Evolutionary conservation across 1,139 yeast genomes (phyloP).

Genomic region (Blastobotrys persicus): DNA sequence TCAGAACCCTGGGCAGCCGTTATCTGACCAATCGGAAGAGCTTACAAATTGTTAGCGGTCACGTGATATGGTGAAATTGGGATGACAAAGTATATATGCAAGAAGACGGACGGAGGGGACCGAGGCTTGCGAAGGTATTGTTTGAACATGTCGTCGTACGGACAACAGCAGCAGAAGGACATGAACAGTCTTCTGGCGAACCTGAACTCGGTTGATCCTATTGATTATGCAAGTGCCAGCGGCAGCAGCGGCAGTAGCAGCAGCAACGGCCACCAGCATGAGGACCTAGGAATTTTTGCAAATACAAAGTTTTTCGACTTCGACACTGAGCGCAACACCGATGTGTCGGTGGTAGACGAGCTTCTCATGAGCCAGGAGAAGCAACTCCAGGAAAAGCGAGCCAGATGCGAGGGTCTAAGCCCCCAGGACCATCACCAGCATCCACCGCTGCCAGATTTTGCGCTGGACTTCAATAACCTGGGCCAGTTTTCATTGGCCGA

Average conservation of each 20-base stretch:
- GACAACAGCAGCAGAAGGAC: background rate
- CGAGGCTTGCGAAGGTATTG: background rate
- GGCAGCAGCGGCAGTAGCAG: slow-evolving; percentile 1
- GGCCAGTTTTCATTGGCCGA: slow-evolving; percentile 28
- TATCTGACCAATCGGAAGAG: background rate
- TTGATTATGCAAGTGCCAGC: slow-evolving; percentile 18
- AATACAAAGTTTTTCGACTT: slow-evolving; percentile 46
- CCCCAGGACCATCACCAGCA: slow-evolving; percentile 1
- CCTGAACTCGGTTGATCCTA: slow-evolving; percentile 35
- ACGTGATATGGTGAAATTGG: slow-evolving; percentile 6
- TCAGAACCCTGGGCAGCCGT: background rate
- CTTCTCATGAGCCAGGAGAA: slow-evolving; percentile 41
- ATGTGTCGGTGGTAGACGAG: slow-evolving; percentile 43
- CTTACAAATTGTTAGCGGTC: background rate
- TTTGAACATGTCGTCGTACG: background rate
- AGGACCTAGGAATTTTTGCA: slow-evolving; percentile 42
- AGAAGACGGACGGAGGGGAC: background rate
- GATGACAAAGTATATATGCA: background rate
- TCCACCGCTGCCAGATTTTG: background rate
- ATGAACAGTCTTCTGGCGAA: slow-evolving; percentile 27
- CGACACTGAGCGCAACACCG: slow-evolving; percentile 44
- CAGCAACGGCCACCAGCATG: slow-evolving; percentile 26
- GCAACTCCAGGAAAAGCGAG: slow-evolving; percentile 34
- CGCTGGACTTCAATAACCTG: slow-evolving; percentile 22
- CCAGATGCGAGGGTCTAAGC: slow-evolving; percentile 2